phyloP scores from a whole-genome alignment of 306 rosid species.

The Malus sylvestris region DNA sequence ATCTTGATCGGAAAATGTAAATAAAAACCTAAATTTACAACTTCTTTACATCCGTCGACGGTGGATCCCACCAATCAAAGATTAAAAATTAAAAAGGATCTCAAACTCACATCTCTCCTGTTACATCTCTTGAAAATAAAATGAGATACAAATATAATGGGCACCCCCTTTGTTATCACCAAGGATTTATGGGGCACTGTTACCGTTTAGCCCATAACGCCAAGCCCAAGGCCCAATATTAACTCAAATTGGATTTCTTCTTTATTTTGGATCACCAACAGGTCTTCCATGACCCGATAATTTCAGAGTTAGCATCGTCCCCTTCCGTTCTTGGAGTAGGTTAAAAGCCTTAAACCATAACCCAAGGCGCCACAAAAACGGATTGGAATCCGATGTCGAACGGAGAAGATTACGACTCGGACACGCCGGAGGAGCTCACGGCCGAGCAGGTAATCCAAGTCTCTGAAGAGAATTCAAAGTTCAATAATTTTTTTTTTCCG shows the following conservation, averaged over 20 bases:
- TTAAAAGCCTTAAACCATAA: conserved; percentile 1
- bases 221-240: not conserved
- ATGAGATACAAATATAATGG: too few species aligned
- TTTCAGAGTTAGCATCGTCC: not conserved
- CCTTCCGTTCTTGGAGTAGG: not conserved
- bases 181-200: not conserved
- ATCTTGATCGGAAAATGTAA: too few species aligned
- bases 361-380: conserved; percentile 16
- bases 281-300: not conserved
- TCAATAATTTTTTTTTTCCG: not conserved
- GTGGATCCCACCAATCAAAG: too few species aligned
- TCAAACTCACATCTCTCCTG: too few species aligned
- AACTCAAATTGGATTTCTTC: not conserved
- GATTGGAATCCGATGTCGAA: conserved; percentile 36
- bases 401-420: conserved; percentile 48
- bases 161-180: too few species aligned
- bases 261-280: not conserved
- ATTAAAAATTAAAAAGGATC: too few species aligned
- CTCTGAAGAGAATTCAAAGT: not conserved
- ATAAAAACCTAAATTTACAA: too few species aligned
- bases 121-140: too few species aligned
- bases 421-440: conserved; percentile 80
- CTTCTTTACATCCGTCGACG: too few species aligned
- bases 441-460: conserved; percentile 42
- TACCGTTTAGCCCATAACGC: not conserved